Evolutionary conservation across 1,284 basidiomycete species (phyloP).

Genomic region (Puccinia sorghi): DNA sequence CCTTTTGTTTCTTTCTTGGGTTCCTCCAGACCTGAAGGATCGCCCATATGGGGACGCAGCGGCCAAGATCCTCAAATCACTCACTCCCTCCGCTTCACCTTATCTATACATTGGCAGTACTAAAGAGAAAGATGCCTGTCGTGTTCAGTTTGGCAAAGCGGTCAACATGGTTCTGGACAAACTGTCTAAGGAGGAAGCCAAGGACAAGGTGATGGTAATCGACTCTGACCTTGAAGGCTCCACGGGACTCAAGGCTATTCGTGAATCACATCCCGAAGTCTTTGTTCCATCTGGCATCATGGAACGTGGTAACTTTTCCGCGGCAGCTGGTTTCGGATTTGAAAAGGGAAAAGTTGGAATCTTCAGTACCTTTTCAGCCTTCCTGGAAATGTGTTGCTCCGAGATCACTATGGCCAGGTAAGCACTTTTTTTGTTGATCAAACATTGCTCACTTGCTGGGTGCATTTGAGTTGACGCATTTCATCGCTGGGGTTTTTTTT

Average conservation of each 20-base stretch:
- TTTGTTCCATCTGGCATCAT: slow-evolving; percentile 79
- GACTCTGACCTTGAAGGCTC: slow-evolving; percentile 84
- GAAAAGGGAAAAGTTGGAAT: slow-evolving; percentile 58
- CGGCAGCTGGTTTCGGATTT: slow-evolving; percentile 79
- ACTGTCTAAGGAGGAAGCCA: slow-evolving; percentile 71
- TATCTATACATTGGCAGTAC: slow-evolving; percentile 70
- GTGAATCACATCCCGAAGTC: slow-evolving; percentile 81
- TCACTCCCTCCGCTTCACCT: slow-evolving; percentile 66
- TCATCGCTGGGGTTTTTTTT: neutral
- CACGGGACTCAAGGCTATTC: slow-evolving; percentile 78
- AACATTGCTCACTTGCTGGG: neutral
- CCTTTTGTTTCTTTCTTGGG: slow-evolving; percentile 72
- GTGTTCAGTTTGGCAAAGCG: slow-evolving; percentile 77
- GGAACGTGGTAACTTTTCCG: slow-evolving; percentile 78
- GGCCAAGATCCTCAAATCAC: slow-evolving; percentile 66
- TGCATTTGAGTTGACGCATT: neutral
- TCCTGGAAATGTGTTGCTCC: slow-evolving; percentile 81
- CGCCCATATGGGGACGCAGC: slow-evolving; percentile 68
- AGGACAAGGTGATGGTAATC: slow-evolving; percentile 78
- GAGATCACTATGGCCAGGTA: slow-evolving; percentile 77
- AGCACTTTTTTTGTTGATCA: slow-evolving; percentile 1
- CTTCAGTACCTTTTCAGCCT: slow-evolving; percentile 82
- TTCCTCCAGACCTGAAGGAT: slow-evolving; percentile 69
- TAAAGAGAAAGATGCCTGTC: slow-evolving; percentile 73
- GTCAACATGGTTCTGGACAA: slow-evolving; percentile 74